These are phyloP conservation scores for Sclerotinia minor DNA, from an alignment of 2,329 filamentous ascomycete species.

Conservation along the genomic window DNA sequence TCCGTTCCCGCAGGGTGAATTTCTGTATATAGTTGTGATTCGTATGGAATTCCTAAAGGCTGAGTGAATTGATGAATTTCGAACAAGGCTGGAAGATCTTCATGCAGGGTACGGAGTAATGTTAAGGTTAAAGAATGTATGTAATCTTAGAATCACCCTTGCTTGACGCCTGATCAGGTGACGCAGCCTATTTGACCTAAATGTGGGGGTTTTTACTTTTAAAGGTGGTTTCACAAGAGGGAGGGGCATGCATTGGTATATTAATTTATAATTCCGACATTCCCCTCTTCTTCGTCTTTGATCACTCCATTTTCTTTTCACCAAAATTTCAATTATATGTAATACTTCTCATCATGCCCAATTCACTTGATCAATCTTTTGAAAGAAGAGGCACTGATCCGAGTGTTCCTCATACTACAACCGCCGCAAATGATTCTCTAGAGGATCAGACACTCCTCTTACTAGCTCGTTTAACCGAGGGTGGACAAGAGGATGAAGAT, in stretches of 20 bases:
- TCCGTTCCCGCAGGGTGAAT: neutral
- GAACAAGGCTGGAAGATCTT: constrained; percentile 14
- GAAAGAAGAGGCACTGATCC: constrained; percentile 31
- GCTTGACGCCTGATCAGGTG: constrained; percentile 21
- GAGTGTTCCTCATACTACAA: constrained; percentile 29
- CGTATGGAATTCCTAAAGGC: neutral
- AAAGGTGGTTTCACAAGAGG: neutral
- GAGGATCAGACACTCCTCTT: constrained; percentile 48
- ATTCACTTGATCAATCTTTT: constrained; percentile 13
- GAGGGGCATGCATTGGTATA: too few relatives aligned
- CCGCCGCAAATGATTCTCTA: constrained; percentile 34
- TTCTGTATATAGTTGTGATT: neutral
- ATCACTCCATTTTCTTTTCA: constrained; percentile 1
- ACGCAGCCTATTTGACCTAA: neutral
- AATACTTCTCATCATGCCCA: constrained; percentile 16
- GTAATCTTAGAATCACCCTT: neutral
- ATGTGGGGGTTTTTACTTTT: constrained; percentile 11
- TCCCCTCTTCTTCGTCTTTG: constrained; percentile 17
- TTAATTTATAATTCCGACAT: neutral
- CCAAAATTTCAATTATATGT: neutral
- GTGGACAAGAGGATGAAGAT: constrained; percentile 78
- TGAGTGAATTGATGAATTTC: neutral
- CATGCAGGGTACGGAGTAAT: constrained; percentile 1
- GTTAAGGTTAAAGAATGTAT: neutral
- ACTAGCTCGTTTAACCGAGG: constrained; percentile 86